Evolutionary conservation across 768 basidiomycete genomes (phyloP), one percentile per base, ranked within the genome.

Genomic region (Hygrophoropsis aurantiaca): DNA sequence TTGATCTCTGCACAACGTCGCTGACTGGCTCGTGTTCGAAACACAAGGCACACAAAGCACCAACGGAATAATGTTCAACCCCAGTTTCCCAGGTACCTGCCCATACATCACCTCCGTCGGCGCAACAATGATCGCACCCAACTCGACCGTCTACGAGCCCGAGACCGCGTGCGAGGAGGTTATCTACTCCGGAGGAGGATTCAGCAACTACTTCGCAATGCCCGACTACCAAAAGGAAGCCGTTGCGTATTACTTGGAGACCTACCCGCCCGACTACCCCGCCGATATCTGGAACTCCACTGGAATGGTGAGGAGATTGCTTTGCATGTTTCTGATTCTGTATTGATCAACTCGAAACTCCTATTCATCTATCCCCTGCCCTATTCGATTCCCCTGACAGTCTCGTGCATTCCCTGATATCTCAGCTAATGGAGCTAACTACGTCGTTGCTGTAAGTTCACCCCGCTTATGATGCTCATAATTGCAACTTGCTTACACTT

Each of bases 1-100:
- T 30, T 11, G 26, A 16, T 16, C 10, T 23, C 18, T 4, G 25
- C 15, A 30, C 20, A 18, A 4, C 35, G 40, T 24, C 16, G n/a
- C 20, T 26, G 3, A 27, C 9, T 42, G 9, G 19, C 9, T 46
- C n/a, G 26, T 24, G 4, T 24, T 23, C 15, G 26, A n/a, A 10
- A 2, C 24, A n/a, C 18, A 36, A 73, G 70, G 67, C 6, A 46
- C 46, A 7, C 59, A 62, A 27, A 44, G 56, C 9, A 4, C 34
- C 3, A 37, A 38, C 21, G 68, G 67, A 20, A 61, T 40, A 5
- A 53, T 55, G 30, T 77, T 78, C 59, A 74, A 67, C 50, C 75
- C 73, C 0, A 51, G 38, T 16, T 77, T 75, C 66, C 76, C 76
- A 1, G 65, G 53, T 18, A 64, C 66, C 3, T 77, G 77, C 44